Conservation (phyloP, 164 flowering plant species). For the Stephania japonica region DNA sequence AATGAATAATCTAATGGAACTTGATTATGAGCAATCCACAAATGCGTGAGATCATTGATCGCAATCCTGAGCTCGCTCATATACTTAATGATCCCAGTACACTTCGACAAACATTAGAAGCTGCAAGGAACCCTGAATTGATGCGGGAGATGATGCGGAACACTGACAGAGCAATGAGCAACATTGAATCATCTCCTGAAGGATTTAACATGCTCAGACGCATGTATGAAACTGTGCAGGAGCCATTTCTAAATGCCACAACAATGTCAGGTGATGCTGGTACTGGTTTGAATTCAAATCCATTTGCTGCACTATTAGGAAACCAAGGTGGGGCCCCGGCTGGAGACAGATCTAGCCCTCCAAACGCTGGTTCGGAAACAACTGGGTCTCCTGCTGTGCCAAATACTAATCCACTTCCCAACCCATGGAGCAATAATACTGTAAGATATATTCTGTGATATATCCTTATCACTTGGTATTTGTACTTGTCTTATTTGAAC, state of each 20-base stretch:
- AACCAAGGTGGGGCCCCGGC: conserved; percentile 41
- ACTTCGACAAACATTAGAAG: conserved; percentile 82
- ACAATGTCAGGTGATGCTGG: conserved; percentile 65
- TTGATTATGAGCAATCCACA: conserved; percentile 89
- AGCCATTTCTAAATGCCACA: conserved; percentile 85
- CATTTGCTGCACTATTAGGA: conserved; percentile 79
- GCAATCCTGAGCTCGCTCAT: conserved; percentile 92
- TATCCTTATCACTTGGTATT: not conserved
- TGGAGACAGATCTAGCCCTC: conserved; percentile 39
- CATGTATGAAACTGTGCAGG: conserved; percentile 98
- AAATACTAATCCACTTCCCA: conserved; percentile 84
- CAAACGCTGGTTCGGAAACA: conserved; percentile 45
- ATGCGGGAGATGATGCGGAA: conserved; percentile 99
- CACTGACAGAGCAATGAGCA: conserved; percentile 97
- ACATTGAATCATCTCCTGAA: conserved; percentile 93
- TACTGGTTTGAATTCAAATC: conserved; percentile 54
- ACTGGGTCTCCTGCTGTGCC: conserved; percentile 57
- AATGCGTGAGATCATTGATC: conserved; percentile 87
- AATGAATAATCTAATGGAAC: conserved; percentile 75
- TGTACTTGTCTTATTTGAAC: not conserved
- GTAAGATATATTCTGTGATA: conserved; percentile 17
- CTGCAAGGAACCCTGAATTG: conserved; percentile 90
- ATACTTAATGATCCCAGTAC: conserved; percentile 82
- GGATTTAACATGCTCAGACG: conserved; percentile 97
- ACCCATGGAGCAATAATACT: conserved; percentile 60